A percentile compares a stretch with the other conserved stretches of the same genome.
phyloP scores from a whole-genome alignment of 2,329 filamentous ascomycete genomes.

The Aspergillus novoparasiticus region DNA sequence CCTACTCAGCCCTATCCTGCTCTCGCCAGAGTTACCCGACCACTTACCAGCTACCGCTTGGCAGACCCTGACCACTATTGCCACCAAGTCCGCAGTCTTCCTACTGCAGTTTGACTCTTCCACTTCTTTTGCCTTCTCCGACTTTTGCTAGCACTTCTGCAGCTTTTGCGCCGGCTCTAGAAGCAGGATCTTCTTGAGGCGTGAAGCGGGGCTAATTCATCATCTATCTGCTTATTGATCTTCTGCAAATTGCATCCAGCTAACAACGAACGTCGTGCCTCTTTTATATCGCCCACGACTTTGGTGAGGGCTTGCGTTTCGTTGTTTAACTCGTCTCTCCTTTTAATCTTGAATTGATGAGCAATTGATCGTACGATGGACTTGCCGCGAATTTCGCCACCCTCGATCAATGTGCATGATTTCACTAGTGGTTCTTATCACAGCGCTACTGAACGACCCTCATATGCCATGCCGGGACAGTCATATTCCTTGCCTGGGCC shows the following conservation, averaged over 20 bases:
- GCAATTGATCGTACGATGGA: conserved; percentile 45
- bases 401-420: conserved; percentile 48
- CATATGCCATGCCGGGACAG: conserved; percentile 45
- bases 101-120: background rate
- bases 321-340: background rate
- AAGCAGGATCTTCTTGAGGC: conserved; percentile 25
- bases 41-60: background rate
- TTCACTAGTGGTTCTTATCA: conserved; percentile 35
- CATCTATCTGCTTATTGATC: conserved; percentile 1
- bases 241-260: conserved; percentile 5
- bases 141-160: background rate
- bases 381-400: conserved; percentile 44
- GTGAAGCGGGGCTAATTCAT: conserved; percentile 1
- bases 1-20: conserved; percentile 8
- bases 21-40: conserved; percentile 1
- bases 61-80: background rate
- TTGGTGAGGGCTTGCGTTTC: conserved; percentile 3
- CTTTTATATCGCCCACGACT: conserved; percentile 3
- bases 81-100: conserved; percentile 3
- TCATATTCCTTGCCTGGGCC: conserved; percentile 51
- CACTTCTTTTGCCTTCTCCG: background rate
- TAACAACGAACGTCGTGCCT: conserved; percentile 10
- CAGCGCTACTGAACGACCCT: conserved; percentile 39
- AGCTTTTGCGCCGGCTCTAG: conserved; percentile 10
- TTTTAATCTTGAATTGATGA: conserved; percentile 16